Base-by-base conservation (phyloP, 345 rosid species). In the Salix brachista region DNA sequence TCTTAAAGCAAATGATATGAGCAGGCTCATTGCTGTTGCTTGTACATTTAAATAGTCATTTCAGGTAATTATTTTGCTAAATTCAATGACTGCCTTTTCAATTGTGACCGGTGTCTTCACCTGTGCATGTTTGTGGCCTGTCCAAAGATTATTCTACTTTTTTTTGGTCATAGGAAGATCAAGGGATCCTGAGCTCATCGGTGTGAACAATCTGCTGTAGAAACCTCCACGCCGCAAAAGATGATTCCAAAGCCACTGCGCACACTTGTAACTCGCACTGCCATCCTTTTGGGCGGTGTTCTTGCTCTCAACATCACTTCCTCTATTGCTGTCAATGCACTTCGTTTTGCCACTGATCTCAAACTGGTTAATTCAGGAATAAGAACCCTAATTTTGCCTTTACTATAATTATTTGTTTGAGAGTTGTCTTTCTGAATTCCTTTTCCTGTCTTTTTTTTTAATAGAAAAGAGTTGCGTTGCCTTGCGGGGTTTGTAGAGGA, bases 401-500 rank as follows among this genome's bases (percentile, higher is more conserved):
- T 36, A 66, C 8, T 26, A 16, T 17, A 18, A 30, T 30, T 8
- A 17, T 19, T 32, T 4, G 23, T 18, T 54, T 56, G 1, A 46
- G n/a, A 21, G 0, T 23, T 75, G 36, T 7, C 46, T 32, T 34
- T 12, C 12, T 73, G 23, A 54, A 58, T 32, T 70, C 25, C 70
- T 19, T 30, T 14, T 44, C 25, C 21, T 76, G 50, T 21, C 12
- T 44, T 26, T 71, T 62, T 62, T 32, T 75, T 62, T 65, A 77
- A 50, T 78, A 89, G 90, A 90, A 79, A 81, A 92, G 79, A 74
- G 28, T 37, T 41, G 90, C 92, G 5, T 34, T 71, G 84, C 87
- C 84, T 48, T 94, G 97, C 77, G 46, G 75, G 67, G 80, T 58
- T 34, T 94, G 97, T 82, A 88, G 87, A 75, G 97, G 91, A 30